phyloP scores from a whole-genome alignment of 768 basidiomycete species.

The Piloderma croceum region DNA sequence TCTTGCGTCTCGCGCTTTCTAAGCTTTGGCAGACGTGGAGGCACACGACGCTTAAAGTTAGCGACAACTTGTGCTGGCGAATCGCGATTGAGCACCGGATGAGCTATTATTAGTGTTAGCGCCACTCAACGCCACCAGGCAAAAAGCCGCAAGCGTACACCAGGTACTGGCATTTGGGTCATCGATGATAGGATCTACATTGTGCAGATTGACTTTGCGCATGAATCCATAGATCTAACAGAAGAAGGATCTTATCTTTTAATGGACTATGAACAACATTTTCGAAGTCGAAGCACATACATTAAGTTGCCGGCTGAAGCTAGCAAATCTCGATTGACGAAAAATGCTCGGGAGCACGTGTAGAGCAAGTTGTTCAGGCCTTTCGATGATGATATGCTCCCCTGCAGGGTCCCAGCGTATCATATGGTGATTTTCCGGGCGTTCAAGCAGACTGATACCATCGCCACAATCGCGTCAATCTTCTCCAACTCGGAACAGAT shows the following conservation, averaged over 20 bases:
- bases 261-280: slow-evolving; percentile 13
- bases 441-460: slow-evolving; percentile 69
- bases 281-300: slow-evolving; percentile 54
- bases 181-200: slow-evolving; percentile 91
- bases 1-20: slow-evolving; percentile 65
- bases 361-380: slow-evolving; percentile 88
- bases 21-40: slow-evolving; percentile 85
- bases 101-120: slow-evolving; percentile 44
- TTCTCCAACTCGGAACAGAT: slow-evolving; percentile 11
- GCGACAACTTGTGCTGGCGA: slow-evolving; percentile 87
- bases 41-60: slow-evolving; percentile 93
- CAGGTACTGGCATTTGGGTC: slow-evolving; percentile 96
- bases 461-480: slow-evolving; percentile 14
- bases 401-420: slow-evolving; percentile 94
- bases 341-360: slow-evolving; percentile 93
- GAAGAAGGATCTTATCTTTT: slow-evolving; percentile 10
- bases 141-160: slow-evolving; percentile 54
- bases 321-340: slow-evolving; percentile 93
- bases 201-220: slow-evolving; percentile 94
- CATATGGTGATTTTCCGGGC: slow-evolving; percentile 92
- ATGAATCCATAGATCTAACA: slow-evolving; percentile 94
- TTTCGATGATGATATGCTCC: slow-evolving; percentile 92
- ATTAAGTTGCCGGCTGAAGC: slow-evolving; percentile 96
- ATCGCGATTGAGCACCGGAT: slow-evolving; percentile 86
- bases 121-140: slow-evolving; percentile 14